A percentile compares a stretch with the other conserved stretches of the same genome.
phyloP scores from a whole-genome alignment of 1,284 basidiomycete species.

The Rhodotorula sp. region DNA sequence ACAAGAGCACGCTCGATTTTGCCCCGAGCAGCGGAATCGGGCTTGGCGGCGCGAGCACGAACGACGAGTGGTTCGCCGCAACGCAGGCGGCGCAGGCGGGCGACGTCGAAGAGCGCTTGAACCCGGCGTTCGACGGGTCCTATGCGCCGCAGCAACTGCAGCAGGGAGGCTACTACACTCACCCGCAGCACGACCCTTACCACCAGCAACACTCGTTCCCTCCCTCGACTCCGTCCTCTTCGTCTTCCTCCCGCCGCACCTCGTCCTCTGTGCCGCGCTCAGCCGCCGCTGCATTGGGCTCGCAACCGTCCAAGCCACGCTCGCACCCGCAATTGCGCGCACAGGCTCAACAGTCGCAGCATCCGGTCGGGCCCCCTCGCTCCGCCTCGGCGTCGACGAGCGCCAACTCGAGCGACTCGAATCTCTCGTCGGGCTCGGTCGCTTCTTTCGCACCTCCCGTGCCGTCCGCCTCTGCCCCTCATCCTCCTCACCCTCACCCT shows the following conservation, averaged over 20 bases:
- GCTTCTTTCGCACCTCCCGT: not conserved
- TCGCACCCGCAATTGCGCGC: not conserved
- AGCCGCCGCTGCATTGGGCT: not conserved
- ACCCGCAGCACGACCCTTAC: too few species aligned
- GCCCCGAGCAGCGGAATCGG: conserved; percentile 39
- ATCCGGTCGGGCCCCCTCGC: not conserved
- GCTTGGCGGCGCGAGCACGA: not conserved
- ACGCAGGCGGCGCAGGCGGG: not conserved
- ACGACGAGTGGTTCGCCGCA: too few species aligned
- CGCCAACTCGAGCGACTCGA: conserved; percentile 20
- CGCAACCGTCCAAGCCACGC: not conserved
- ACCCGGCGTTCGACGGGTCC: conserved; percentile 6
- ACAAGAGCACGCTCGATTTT: conserved; percentile 43
- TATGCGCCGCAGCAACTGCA: not conserved
- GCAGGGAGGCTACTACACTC: too few species aligned
- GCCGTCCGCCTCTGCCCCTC: not conserved
- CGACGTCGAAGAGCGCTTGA: conserved; percentile 1
- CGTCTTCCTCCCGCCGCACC: not conserved
- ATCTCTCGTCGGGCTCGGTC: not conserved
- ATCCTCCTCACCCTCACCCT: not conserved
- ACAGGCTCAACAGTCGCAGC: not conserved
- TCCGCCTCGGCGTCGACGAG: not conserved
- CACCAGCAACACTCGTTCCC: conserved; percentile 10
- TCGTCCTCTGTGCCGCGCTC: conserved; percentile 8
- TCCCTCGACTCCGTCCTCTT: conserved; percentile 4